Evolutionary conservation across 2,329 filamentous ascomycete species (phyloP).

Genomic region (Zymoseptoria pseudotritici): DNA sequence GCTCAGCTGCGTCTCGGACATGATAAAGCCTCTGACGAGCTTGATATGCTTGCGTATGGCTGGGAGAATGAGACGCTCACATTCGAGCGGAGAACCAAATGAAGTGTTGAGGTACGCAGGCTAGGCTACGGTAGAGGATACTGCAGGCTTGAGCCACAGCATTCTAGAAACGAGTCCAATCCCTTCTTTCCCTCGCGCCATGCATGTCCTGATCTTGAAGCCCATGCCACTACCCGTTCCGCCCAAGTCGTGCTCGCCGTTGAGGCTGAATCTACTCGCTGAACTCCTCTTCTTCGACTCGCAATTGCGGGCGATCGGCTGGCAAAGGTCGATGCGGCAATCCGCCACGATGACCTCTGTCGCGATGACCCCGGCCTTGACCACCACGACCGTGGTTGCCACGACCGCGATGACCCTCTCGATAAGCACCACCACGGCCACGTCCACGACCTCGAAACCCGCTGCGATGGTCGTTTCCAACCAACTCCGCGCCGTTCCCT

Average conservation of each 20-base stretch:
- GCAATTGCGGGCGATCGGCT: neutral
- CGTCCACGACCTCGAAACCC: too few species aligned
- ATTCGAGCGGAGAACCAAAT: neutral
- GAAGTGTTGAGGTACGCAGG: neutral
- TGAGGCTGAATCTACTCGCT: too few species aligned
- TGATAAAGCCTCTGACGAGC: neutral
- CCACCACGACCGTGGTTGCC: too few species aligned
- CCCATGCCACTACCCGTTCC: neutral
- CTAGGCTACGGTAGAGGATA: neutral
- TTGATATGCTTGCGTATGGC: neutral
- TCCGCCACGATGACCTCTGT: neutral
- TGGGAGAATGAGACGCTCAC: neutral
- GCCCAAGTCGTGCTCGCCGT: neutral
- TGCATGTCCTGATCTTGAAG: neutral
- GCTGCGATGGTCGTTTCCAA: too few species aligned
- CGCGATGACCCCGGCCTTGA: neutral
- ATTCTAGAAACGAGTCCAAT: neutral
- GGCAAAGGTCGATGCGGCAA: neutral
- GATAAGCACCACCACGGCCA: too few species aligned
- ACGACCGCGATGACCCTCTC: too few species aligned
- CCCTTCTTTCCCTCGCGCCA: neutral
- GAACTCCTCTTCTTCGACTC: neutral
- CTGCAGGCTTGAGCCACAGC: neutral
- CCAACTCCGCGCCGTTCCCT: too few species aligned
- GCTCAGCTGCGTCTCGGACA: neutral